Conservation (phyloP, 768 basidiomycete genomes). For the Cystofilobasidium bisporidii region DNA sequence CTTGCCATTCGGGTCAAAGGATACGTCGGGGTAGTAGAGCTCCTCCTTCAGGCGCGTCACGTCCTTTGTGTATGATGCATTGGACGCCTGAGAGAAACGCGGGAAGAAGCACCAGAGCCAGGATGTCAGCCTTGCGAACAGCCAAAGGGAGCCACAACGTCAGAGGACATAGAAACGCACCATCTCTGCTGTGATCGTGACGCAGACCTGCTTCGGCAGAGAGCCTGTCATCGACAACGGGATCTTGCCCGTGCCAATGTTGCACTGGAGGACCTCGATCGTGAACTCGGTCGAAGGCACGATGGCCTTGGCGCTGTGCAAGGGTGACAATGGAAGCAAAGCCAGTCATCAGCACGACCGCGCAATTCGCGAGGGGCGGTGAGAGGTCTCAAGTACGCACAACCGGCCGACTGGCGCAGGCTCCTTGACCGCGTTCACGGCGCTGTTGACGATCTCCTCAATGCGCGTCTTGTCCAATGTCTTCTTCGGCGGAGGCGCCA, state of each 20-base stretch:
- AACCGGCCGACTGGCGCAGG: background rate
- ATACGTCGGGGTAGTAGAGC: background rate
- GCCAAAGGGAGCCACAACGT: too few species aligned
- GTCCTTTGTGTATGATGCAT: background rate
- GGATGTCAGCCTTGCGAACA: background rate
- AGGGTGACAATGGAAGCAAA: background rate
- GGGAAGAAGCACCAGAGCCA: background rate
- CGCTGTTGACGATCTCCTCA: background rate
- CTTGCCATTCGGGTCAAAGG: background rate
- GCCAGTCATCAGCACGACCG: too few species aligned
- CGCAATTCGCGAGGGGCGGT: too few species aligned
- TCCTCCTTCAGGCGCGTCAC: background rate
- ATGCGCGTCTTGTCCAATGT: background rate
- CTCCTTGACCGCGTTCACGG: background rate
- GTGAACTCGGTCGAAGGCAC: background rate
- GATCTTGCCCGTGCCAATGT: conserved; percentile 4
- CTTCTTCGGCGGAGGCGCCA: background rate
- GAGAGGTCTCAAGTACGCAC: too few species aligned
- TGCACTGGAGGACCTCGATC: background rate
- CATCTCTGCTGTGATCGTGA: background rate
- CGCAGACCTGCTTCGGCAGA: background rate
- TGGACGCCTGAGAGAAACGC: background rate
- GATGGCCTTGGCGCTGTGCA: background rate
- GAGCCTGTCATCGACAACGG: background rate
- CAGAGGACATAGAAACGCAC: background rate